A percentile compares a stretch with the other conserved stretches of the same genome.
Evolutionary conservation across 352 stramenopile genomes (phyloP).

Genomic region (Thraustochytrium striatum): DNA sequence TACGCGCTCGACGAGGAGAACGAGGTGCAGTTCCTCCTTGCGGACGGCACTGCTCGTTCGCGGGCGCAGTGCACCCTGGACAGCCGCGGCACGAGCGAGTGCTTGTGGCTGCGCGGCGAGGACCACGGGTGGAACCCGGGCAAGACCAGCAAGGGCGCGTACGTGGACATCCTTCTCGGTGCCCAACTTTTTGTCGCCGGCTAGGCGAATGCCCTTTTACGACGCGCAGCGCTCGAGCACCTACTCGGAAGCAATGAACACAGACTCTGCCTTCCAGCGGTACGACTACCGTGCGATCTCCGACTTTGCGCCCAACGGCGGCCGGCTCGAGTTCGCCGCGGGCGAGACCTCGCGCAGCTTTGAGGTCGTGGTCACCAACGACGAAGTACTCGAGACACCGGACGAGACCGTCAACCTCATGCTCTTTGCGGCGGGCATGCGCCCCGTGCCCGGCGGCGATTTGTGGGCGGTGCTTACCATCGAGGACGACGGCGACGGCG

Average conservation of each 20-base stretch:
- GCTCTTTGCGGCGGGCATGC: slow-evolving; percentile 18
- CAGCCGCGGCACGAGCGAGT: neutral
- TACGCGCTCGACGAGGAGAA: slow-evolving; percentile 11
- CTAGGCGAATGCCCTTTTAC: neutral
- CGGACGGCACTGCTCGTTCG: slow-evolving; percentile 18
- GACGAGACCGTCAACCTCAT: slow-evolving; percentile 46
- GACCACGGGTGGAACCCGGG: slow-evolving; percentile 8
- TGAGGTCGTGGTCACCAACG: slow-evolving; percentile 38
- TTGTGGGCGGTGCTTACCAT: slow-evolving; percentile 40
- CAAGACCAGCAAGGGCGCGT: neutral
- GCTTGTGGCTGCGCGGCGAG: slow-evolving; percentile 21
- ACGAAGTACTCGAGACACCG: slow-evolving; percentile 30
- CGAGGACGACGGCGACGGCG: slow-evolving; percentile 38
- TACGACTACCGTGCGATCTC: slow-evolving; percentile 26
- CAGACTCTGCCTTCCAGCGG: neutral
- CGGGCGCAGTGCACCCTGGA: slow-evolving; percentile 26
- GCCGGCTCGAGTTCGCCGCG: neutral
- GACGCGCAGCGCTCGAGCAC: neutral
- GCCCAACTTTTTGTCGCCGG: neutral
- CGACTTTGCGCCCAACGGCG: slow-evolving; percentile 11
- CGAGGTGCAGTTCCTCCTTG: slow-evolving; percentile 12
- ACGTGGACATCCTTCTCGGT: neutral
- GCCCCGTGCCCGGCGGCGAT: slow-evolving; percentile 17
- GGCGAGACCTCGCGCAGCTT: neutral
- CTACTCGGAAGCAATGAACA: neutral